phyloP scores from a whole-genome alignment of 1,284 basidiomycete species.

The Ustanciosporium gigantosporum region DNA sequence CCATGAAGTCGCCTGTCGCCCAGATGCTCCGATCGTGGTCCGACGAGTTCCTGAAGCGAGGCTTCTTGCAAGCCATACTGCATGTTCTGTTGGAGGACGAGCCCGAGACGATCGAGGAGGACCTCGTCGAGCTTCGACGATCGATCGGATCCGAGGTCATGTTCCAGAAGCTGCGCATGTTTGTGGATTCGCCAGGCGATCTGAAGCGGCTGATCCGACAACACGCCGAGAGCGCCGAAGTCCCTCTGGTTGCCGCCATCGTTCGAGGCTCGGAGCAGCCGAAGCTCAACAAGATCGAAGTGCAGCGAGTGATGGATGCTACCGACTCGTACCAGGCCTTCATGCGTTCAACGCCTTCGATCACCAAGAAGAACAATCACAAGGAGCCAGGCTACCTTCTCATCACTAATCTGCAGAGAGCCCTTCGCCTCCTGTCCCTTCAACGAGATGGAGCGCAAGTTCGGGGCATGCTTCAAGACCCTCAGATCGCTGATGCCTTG shows the following conservation, averaged over 20 bases:
- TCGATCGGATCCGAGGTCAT: slow-evolving; percentile 48
- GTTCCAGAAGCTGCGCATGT: slow-evolving; percentile 53
- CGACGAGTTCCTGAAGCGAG: slow-evolving; percentile 45
- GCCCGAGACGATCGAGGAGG: slow-evolving; percentile 49
- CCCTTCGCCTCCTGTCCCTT: slow-evolving; percentile 49
- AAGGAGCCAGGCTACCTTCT: slow-evolving; percentile 47
- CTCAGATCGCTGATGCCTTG: slow-evolving; percentile 43
- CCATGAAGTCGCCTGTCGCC: slow-evolving; percentile 49
- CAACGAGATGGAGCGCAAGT: slow-evolving; percentile 55
- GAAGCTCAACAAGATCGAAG: slow-evolving; percentile 52
- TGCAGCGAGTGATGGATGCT: slow-evolving; percentile 53
- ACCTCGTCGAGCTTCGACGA: slow-evolving; percentile 42
- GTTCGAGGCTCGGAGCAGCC: slow-evolving; percentile 54
- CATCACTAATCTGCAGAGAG: slow-evolving; percentile 49
- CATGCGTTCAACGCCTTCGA: slow-evolving; percentile 40
- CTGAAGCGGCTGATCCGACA: slow-evolving; percentile 56
- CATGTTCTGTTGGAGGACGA: slow-evolving; percentile 54
- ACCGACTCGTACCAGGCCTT: slow-evolving; percentile 50
- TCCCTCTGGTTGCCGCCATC: slow-evolving; percentile 58
- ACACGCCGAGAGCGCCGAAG: slow-evolving; percentile 47
- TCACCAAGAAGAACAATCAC: slow-evolving; percentile 44
- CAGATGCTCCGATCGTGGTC: slow-evolving; percentile 49
- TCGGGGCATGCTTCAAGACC: slow-evolving; percentile 53
- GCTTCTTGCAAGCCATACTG: slow-evolving; percentile 47
- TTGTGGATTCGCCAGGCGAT: slow-evolving; percentile 51